Evolutionary conservation across 371 early-diverging fungal species (phyloP).

Genomic region (Mortierella sp.): DNA sequence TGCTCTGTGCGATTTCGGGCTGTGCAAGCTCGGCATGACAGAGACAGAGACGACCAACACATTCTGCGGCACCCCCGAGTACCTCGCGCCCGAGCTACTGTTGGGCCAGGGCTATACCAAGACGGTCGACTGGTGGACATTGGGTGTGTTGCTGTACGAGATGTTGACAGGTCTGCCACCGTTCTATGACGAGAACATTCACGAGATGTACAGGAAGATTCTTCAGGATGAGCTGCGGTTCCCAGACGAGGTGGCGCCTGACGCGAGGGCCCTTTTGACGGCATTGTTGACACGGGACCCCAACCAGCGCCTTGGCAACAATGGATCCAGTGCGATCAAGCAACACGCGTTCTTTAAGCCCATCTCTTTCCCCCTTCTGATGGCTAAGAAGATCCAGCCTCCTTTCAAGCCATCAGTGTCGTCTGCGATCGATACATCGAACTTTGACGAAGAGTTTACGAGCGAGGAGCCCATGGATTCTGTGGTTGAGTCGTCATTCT

Average conservation of each 20-base stretch:
- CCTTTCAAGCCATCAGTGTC: constrained; percentile 93
- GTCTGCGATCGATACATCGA: constrained; percentile 84
- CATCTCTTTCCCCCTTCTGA: constrained; percentile 92
- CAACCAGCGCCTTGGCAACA: constrained; percentile 85
- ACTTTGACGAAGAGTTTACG: constrained; percentile 88
- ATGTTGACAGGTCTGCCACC: constrained; percentile 97
- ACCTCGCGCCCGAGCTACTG: constrained; percentile 98
- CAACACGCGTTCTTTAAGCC: constrained; percentile 92
- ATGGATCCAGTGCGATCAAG: constrained; percentile 92
- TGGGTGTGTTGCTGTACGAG: constrained; percentile 97
- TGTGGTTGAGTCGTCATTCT: constrained; percentile 81
- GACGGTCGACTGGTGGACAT: constrained; percentile 98
- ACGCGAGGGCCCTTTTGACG: constrained; percentile 80
- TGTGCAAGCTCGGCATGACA: constrained; percentile 97
- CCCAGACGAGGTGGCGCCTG: constrained; percentile 86
- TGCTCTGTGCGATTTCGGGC: constrained; percentile 97
- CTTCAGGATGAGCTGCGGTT: constrained; percentile 87
- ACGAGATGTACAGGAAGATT: constrained; percentile 97
- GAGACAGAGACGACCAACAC: constrained; percentile 95
- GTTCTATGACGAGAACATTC: constrained; percentile 96
- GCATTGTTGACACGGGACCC: constrained; percentile 91
- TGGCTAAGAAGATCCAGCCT: constrained; percentile 91
- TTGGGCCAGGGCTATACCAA: constrained; percentile 95
- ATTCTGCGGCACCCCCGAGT: constrained; percentile 99
- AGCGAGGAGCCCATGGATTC: constrained; percentile 92